Percentiles rank a stretch among this genome's conserved stretches.
phyloP scores from a whole-genome alignment of 169 alveolate species.

The Eimeria praecox region DNA sequence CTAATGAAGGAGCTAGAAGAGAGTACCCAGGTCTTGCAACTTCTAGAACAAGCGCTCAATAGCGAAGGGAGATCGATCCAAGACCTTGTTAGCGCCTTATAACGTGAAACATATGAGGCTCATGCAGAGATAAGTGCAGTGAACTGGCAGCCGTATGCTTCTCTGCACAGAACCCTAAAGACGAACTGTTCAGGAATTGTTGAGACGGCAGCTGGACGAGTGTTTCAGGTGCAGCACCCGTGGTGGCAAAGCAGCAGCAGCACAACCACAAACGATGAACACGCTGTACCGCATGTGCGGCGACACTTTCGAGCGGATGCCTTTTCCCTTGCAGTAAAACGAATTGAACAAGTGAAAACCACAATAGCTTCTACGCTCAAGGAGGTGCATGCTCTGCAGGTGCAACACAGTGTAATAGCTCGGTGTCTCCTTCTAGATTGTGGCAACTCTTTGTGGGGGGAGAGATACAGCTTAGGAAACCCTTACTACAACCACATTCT shows the following conservation, averaged over 20 bases:
- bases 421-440: background rate
- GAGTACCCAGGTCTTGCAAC: conserved; percentile 22
- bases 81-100: conserved; percentile 30
- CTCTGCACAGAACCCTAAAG: background rate
- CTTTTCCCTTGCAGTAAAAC: background rate
- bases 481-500: background rate
- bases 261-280: background rate
- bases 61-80: conserved; percentile 27
- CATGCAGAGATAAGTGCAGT: background rate
- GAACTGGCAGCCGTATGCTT: background rate
- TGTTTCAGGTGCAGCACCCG: background rate
- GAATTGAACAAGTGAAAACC: background rate
- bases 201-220: background rate
- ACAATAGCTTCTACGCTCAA: background rate
- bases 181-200: background rate
- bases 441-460: background rate
- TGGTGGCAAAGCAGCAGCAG: background rate
- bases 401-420: background rate
- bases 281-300: background rate
- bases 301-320: background rate
- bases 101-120: background rate
- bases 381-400: background rate
- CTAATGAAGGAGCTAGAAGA: conserved; percentile 3
- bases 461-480: background rate
- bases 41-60: conserved; percentile 12